phyloP scores from a whole-genome alignment of 805 yeast species.

The Wickerhamiella lipophila region DNA sequence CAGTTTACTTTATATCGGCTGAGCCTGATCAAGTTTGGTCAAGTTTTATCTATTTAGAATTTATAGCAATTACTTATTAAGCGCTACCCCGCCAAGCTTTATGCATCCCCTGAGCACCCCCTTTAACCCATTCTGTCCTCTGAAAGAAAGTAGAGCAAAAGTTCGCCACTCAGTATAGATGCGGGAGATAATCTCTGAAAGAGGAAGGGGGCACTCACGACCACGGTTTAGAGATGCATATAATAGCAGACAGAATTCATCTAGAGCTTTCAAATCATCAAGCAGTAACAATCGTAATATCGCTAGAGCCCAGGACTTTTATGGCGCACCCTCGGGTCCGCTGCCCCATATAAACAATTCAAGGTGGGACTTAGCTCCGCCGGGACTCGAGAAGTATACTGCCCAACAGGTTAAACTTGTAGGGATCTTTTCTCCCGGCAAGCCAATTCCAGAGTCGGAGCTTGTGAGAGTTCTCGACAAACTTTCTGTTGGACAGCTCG shows the following conservation, averaged over 20 bases:
- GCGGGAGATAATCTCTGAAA: background rate
- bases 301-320: background rate
- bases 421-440: slow-evolving; percentile 38
- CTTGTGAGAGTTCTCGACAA: background rate
- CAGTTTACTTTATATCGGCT: no score
- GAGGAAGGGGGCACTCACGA: background rate
- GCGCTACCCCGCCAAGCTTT: no score
- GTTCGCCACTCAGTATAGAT: background rate
- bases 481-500: background rate
- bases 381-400: slow-evolving; percentile 55
- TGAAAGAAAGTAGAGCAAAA: background rate
- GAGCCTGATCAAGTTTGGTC: no score
- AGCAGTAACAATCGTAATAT: background rate
- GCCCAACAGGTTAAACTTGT: slow-evolving; percentile 66
- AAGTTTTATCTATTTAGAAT: no score
- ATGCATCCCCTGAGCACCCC: background rate
- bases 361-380: slow-evolving; percentile 59
- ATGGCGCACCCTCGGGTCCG: background rate
- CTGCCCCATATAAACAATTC: slow-evolving; percentile 27
- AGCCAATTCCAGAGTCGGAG: background rate
- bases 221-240: background rate
- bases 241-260: background rate
- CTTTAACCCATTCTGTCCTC: background rate
- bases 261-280: background rate
- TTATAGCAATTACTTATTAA: no score